Evolutionary conservation across 2,329 filamentous ascomycete species (phyloP).

Genomic region (Ophiosphaerella narmari): DNA sequence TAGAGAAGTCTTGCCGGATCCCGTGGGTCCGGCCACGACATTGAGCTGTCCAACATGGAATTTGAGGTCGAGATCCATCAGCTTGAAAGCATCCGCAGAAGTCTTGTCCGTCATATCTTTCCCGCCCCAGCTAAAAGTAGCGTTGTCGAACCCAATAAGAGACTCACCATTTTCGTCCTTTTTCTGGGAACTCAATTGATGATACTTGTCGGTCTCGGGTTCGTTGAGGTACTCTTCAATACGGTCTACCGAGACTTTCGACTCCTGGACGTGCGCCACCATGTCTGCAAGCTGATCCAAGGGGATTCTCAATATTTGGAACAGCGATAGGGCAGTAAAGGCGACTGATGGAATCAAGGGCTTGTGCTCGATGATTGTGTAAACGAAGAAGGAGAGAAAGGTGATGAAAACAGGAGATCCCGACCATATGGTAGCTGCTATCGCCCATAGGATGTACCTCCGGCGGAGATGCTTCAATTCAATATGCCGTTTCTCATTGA

Average conservation of each 20-base stretch:
- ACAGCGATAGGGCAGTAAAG: conserved; percentile 94
- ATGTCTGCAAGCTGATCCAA: conserved; percentile 97
- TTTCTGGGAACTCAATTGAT: conserved; percentile 75
- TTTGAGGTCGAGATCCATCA: conserved; percentile 80
- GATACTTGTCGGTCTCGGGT: conserved; percentile 94
- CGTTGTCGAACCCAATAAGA: conserved; percentile 81
- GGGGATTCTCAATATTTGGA: conserved; percentile 89
- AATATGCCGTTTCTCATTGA: conserved; percentile 82
- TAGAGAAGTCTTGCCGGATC: conserved; percentile 92
- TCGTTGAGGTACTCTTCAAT: conserved; percentile 93
- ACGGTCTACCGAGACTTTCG: conserved; percentile 94
- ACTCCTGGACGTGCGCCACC: conserved; percentile 97
- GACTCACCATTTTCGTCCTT: conserved; percentile 70
- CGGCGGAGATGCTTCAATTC: conserved; percentile 80
- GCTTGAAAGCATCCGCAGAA: conserved; percentile 68
- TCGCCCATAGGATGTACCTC: conserved; percentile 88
- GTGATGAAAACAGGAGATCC: conserved; percentile 94
- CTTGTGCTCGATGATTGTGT: conserved; percentile 88
- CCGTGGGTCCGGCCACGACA: conserved; percentile 89
- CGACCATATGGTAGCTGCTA: conserved; percentile 94
- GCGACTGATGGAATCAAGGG: conserved; percentile 88
- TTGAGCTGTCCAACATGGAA: conserved; percentile 89
- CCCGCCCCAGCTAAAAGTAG: conserved; percentile 87
- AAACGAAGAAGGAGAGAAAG: conserved; percentile 93
- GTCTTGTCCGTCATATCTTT: conserved; percentile 58